Percentiles rank a stretch among this genome's conserved stretches.
phyloP scores from a whole-genome alignment of 345 rosid genomes.

The Citrus australasica region DNA sequence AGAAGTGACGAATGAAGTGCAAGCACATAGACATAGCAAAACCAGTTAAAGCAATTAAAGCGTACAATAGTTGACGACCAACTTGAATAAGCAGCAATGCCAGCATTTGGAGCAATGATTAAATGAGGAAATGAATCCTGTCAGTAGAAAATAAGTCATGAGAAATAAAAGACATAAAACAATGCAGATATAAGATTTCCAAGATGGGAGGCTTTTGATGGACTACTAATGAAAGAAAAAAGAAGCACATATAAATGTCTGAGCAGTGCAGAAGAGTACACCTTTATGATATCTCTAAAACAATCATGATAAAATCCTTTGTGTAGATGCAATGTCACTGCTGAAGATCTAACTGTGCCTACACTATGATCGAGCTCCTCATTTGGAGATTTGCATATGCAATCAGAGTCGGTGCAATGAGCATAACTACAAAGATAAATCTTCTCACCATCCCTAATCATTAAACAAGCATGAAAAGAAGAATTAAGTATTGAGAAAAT shows the following conservation, averaged over 20 bases:
- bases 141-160: conserved; percentile 13
- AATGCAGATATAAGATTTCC: background rate
- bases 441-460: conserved; percentile 63
- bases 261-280: background rate
- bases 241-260: background rate
- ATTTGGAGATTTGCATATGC: conserved; percentile 51
- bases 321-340: conserved; percentile 51
- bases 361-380: conserved; percentile 6
- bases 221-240: background rate
- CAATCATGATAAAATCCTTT: conserved; percentile 79
- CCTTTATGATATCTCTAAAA: conserved; percentile 58
- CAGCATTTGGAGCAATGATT: conserved; percentile 83
- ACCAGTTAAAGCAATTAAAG: conserved; percentile 1
- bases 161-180: conserved; percentile 1
- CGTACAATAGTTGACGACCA: conserved; percentile 84
- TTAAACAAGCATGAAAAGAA: conserved; percentile 1
- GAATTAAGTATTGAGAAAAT: conserved; percentile 1
- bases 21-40: background rate
- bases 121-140: conserved; percentile 71
- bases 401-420: conserved; percentile 52
- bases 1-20: background rate
- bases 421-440: conserved; percentile 42
- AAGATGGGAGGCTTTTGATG: conserved; percentile 4
- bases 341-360: conserved; percentile 24
- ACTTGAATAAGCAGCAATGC: conserved; percentile 78